These are phyloP conservation scores for Verticillium alfalfae DNA, from an alignment of 2,329 filamentous ascomycete species.

Conservation along the genomic window DNA sequence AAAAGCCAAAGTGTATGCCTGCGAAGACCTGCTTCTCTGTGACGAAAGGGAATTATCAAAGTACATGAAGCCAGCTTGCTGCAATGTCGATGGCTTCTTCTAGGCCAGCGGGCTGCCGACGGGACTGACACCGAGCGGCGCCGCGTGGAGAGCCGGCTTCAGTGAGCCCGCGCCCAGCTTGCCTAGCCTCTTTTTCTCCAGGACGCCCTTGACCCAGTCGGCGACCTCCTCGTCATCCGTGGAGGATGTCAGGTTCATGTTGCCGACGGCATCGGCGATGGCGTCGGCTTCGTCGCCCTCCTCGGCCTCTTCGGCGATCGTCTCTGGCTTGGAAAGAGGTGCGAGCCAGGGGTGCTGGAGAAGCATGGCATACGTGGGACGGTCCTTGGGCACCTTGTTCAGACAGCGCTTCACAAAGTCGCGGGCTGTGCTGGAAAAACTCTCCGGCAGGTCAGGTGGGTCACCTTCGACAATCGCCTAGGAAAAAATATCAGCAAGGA, in stretches of 20 bases:
- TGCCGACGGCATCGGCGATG: constrained; percentile 36
- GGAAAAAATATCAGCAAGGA: constrained; percentile 10
- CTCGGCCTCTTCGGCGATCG: constrained; percentile 59
- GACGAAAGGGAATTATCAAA: constrained; percentile 17
- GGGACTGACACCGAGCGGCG: constrained; percentile 70
- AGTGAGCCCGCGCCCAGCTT: constrained; percentile 37
- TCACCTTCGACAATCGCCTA: constrained; percentile 97
- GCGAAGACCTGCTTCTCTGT: constrained; percentile 6
- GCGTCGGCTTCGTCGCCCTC: constrained; percentile 46
- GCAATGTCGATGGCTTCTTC: background rate
- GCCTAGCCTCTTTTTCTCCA: constrained; percentile 62
- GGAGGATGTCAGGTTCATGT: constrained; percentile 32
- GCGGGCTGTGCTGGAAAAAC: constrained; percentile 72
- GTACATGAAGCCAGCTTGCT: background rate
- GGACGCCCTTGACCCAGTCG: constrained; percentile 70
- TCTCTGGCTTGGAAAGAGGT: constrained; percentile 68
- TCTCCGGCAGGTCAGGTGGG: constrained; percentile 77
- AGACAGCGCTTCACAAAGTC: constrained; percentile 87
- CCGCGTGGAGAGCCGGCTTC: constrained; percentile 82
- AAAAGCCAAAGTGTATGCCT: background rate
- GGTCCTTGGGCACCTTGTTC: constrained; percentile 84
- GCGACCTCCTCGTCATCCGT: constrained; percentile 75
- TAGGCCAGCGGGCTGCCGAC: constrained; percentile 29
- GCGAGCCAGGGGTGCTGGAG: constrained; percentile 86
- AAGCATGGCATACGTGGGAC: constrained; percentile 91